Evolutionary conservation across 2,329 filamentous ascomycete species (phyloP).

Genomic region (Arachnomyces sp.): DNA sequence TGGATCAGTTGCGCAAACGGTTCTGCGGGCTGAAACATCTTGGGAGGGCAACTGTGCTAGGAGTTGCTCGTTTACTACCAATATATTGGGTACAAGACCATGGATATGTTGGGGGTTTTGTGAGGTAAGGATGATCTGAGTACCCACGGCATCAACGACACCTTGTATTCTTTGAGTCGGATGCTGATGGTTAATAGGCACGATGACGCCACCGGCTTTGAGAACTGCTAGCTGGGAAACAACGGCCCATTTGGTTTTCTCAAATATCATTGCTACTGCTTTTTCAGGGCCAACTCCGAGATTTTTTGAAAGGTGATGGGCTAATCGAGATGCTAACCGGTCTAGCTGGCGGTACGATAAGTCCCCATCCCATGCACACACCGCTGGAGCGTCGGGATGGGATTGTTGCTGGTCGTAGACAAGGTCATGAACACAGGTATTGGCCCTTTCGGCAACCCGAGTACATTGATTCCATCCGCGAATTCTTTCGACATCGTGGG

Average conservation of each 20-base stretch:
- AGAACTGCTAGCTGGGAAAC: conserved; percentile 12
- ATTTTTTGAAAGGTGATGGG: conserved; percentile 6
- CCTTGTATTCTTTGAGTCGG: conserved; percentile 4
- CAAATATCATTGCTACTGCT: conserved; percentile 10
- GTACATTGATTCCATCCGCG: conserved; percentile 4
- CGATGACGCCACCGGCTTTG: conserved; percentile 13
- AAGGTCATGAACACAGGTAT: conserved; percentile 17
- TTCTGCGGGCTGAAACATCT: conserved; percentile 1
- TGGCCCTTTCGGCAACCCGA: conserved; percentile 2
- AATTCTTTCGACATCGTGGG: no score
- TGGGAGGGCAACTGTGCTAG: conserved; percentile 18
- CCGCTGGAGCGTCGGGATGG: conserved; percentile 14
- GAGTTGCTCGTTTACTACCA: conserved; percentile 21
- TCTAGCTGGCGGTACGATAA: conserved; percentile 15
- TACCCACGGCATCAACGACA: background rate
- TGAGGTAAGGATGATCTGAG: background rate
- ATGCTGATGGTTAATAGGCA: conserved; percentile 8
- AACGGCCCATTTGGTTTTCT: conserved; percentile 11
- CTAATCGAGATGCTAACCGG: conserved; percentile 12
- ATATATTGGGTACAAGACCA: conserved; percentile 17
- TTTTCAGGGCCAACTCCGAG: conserved; percentile 7
- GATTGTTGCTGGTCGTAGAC: conserved; percentile 10
- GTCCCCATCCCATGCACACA: conserved; percentile 18
- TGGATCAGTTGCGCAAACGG: background rate
- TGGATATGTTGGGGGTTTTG: background rate